These are phyloP conservation scores for Plasmodium gonderi DNA, from an alignment of 169 alveolate species.

Conservation along the genomic window DNA sequence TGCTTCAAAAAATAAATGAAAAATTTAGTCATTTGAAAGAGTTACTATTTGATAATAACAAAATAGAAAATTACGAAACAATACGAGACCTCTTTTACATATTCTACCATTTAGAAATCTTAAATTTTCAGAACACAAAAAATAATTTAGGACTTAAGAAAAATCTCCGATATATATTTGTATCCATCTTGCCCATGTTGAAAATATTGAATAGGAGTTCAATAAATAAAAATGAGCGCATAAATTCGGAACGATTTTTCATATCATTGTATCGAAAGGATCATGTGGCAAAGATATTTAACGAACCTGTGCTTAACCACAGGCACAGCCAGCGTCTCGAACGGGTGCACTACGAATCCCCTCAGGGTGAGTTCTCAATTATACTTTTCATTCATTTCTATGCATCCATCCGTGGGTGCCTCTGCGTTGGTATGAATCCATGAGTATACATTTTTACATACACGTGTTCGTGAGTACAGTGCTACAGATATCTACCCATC, in stretches of 20 bases:
- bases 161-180: slow-evolving; percentile 39
- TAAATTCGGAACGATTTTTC: slow-evolving; percentile 69
- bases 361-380: slow-evolving; percentile 6
- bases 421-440: background rate
- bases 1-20: slow-evolving; percentile 20
- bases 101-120: slow-evolving; percentile 52
- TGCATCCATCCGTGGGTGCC: background rate
- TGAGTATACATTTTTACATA: background rate
- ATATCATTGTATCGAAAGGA: slow-evolving; percentile 60
- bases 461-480: too few species aligned
- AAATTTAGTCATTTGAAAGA: slow-evolving; percentile 59
- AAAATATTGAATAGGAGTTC: slow-evolving; percentile 38
- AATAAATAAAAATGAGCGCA: slow-evolving; percentile 43
- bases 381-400: background rate
- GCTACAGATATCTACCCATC: background rate
- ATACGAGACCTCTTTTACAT: slow-evolving; percentile 57
- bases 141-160: slow-evolving; percentile 18
- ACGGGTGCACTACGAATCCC: slow-evolving; percentile 37
- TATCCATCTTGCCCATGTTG: slow-evolving; percentile 58
- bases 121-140: slow-evolving; percentile 44
- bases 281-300: slow-evolving; percentile 24
- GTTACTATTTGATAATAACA: slow-evolving; percentile 51
- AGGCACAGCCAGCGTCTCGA: slow-evolving; percentile 59
- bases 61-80: slow-evolving; percentile 50
- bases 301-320: slow-evolving; percentile 22